Percentiles rank a stretch among this genome's conserved stretches.
Conservation (phyloP, 805 yeast species). For the Spathaspora hagerdaliae region DNA sequence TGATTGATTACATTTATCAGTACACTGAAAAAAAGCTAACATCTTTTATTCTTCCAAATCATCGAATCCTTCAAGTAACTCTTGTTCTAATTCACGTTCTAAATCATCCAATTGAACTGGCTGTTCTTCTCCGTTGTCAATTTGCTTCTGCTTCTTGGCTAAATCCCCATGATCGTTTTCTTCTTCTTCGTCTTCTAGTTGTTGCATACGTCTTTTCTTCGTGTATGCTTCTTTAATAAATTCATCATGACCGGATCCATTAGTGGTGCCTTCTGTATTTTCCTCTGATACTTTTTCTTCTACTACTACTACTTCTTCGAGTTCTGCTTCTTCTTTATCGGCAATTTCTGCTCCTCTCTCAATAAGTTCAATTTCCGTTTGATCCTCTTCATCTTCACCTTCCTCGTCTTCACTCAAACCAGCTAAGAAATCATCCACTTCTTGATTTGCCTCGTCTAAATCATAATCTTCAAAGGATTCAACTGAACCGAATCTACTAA, state of each 20-base stretch:
- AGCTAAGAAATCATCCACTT: constrained; percentile 47
- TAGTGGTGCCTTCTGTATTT: constrained; percentile 3
- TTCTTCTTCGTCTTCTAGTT: constrained; percentile 14
- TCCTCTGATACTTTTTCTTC: constrained; percentile 15
- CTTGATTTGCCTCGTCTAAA: constrained; percentile 40
- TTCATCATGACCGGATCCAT: constrained; percentile 14
- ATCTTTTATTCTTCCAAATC: constrained; percentile 31
- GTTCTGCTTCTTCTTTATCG: constrained; percentile 13
- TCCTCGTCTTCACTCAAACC: constrained; percentile 34
- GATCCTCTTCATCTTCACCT: constrained; percentile 15
- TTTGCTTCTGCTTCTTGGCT: constrained; percentile 5
- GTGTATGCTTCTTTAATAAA: constrained; percentile 24
- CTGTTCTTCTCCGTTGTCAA: constrained; percentile 2
- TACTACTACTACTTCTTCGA: constrained; percentile 22
- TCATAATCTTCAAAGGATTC: constrained; percentile 32
- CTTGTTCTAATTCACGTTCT: constrained; percentile 45
- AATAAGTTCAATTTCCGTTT: constrained; percentile 2
- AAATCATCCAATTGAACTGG: constrained; percentile 18
- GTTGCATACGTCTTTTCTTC: constrained; percentile 13
- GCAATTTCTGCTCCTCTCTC: not conserved
- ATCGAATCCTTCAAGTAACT: constrained; percentile 50
- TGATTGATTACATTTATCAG: no score
- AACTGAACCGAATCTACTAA: constrained; percentile 32
- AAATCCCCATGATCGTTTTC: constrained; percentile 5
- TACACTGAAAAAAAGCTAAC: no score